Base-by-base conservation (phyloP, 2,329 filamentous ascomycete species). In the Alternaria viburni region DNA sequence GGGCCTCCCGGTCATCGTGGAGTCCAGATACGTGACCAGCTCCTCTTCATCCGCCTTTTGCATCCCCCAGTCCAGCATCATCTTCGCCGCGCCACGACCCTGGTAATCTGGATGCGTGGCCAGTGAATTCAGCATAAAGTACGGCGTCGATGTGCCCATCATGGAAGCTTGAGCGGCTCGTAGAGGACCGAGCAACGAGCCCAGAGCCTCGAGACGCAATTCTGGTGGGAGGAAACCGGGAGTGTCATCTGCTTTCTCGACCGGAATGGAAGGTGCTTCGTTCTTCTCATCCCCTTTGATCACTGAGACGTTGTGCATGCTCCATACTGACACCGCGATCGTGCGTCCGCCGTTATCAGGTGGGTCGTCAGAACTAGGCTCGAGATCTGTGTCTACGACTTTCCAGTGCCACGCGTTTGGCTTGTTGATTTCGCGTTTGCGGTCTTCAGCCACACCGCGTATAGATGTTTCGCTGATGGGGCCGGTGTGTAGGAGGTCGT, bases 141-240 rank as follows among this genome's bases (percentile, higher is more conserved):
- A 76, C 3, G 66, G 69, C 3, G 57, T 52, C 19, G 56, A 44
- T 0, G 54, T 56, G 3, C 70, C 74, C 74, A 79, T 77, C 30
- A 77, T 73, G 11, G 73, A 69, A 4, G 66, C 41, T 17, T 72
- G 63, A 6, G 73, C 73, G 5, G 56, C 67, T 3, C 70, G 59
- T 1, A 79, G 52, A 7, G 75, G 75, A 4, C 56, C 62, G 3
- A 79, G 61, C 0, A 76, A 55, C 4, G 79, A 77, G 0, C 17
- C 23, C 3, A 79, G 52, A 9, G 70, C 73, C n/a, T 75, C 71
- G 3, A 74, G 55, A 4, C 70, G 71, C 11, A 77, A 25, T 67
- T 93, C 92, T 0, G 92, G 90, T 1, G 95, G 95, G 30, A 97
- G 86, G 58, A 92, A 90, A 57, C 52, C 52, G 5, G 97, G 87